A percentile compares a stretch with the other conserved stretches of the same genome.
Conservation (phyloP, 2,329 filamentous ascomycete species). For the Colletotrichum melonis region DNA sequence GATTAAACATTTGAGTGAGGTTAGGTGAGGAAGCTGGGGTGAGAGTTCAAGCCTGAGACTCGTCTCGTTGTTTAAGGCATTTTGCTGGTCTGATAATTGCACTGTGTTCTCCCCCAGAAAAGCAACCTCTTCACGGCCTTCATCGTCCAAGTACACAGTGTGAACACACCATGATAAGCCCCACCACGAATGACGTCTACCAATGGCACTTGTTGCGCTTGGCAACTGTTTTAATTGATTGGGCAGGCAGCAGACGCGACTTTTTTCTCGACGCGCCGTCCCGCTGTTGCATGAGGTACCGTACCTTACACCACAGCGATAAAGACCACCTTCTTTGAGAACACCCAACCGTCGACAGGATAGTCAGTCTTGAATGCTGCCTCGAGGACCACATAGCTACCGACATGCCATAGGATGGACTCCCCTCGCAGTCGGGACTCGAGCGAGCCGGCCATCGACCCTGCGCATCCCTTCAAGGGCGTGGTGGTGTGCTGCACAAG, state of each 20-base stretch:
- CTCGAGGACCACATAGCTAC: background rate
- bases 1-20: no score
- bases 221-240: conserved; percentile 24
- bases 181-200: conserved; percentile 25
- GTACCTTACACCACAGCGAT: background rate
- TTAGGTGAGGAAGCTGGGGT: no score
- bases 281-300: background rate
- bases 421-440: conserved; percentile 26
- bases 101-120: background rate
- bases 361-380: background rate
- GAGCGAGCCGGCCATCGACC: conserved; percentile 56
- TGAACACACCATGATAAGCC: background rate
- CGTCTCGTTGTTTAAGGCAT: no score
- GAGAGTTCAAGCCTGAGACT: no score
- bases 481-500: conserved; percentile 90
- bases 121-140: background rate
- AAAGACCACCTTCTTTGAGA: background rate
- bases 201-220: conserved; percentile 7
- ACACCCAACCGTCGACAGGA: background rate
- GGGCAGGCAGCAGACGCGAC: conserved; percentile 35
- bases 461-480: conserved; percentile 73
- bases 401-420: conserved; percentile 33
- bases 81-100: background rate
- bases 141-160: no score
- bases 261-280: conserved; percentile 31